These are phyloP conservation scores for Stellera chamaejasme DNA, from an alignment of 345 rosid genomes.

Conservation along the genomic window DNA sequence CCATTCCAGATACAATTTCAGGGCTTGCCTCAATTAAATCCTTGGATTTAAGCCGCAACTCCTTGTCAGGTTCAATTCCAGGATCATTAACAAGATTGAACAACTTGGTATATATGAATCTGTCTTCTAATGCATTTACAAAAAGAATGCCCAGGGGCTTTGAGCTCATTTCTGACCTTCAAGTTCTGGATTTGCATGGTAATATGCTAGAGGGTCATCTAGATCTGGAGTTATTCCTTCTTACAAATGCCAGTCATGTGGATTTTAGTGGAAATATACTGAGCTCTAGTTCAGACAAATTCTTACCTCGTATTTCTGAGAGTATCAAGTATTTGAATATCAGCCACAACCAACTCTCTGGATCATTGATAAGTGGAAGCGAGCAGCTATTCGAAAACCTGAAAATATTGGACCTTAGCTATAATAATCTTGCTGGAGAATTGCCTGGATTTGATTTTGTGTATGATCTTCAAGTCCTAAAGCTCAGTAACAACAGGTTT, in stretches of 20 bases:
- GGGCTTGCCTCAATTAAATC: constrained; percentile 67
- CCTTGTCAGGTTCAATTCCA: constrained; percentile 73
- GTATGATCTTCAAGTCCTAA: constrained; percentile 87
- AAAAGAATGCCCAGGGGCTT: constrained; percentile 71
- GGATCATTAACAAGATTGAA: constrained; percentile 49
- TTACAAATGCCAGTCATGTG: constrained; percentile 67
- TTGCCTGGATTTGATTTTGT: constrained; percentile 86
- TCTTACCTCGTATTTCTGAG: constrained; percentile 74
- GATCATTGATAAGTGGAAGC: constrained; percentile 60
- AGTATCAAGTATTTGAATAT: constrained; percentile 69
- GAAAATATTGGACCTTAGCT: constrained; percentile 85
- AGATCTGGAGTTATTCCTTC: constrained; percentile 71
- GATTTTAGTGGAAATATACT: constrained; percentile 73
- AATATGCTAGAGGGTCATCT: constrained; percentile 72
- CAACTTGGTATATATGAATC: constrained; percentile 51
- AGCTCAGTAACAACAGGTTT: constrained; percentile 80
- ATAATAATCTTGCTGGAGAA: constrained; percentile 85
- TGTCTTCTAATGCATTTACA: constrained; percentile 62
- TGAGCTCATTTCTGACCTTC: constrained; percentile 49
- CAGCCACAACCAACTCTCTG: constrained; percentile 80
- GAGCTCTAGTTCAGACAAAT: constrained; percentile 51
- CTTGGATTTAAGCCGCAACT: constrained; percentile 78
- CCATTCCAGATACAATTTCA: constrained; percentile 58
- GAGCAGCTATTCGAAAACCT: constrained; percentile 64
- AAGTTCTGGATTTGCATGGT: constrained; percentile 79